Base-by-base conservation (phyloP, 139 green algal genomes). In the Chlamydomonas incerta region DNA sequence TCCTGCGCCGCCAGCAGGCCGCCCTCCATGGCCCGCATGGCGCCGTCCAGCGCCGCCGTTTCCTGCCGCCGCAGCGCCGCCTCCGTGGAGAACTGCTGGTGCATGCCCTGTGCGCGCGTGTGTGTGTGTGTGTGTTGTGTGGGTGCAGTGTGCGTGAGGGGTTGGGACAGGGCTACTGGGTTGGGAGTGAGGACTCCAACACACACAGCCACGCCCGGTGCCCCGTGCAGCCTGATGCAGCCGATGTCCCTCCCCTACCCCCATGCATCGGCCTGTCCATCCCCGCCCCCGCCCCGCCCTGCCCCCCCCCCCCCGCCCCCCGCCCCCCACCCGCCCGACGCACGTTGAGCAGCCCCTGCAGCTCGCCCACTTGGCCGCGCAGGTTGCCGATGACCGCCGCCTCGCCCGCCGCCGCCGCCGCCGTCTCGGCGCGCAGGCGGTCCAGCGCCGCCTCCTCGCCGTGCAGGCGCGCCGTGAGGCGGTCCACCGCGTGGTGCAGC, bases 1-100 rank as follows among this genome's bases (percentile, higher is more conserved):
- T 91, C 87, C 76, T 91, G 77, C 63, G 80, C 88, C 26, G 67
- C 37, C 58, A 92, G 23, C 46, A 88, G 72, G 69, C 87, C 85
- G 5, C 68, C 62, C 74, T 90, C 81, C 81, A 85, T 87, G 35
- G 74, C 84, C 47, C 74, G 80, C 74, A 92, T 71, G 85, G 85
- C 90, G 74, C 29, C 55, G 52, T 92, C 88, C 35, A 87, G 70
- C 11, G 88, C 83, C 83, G 80, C 76, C 17, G 58, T 74, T 55
- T 85, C 65, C 20, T 73, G 60, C 3, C n/a, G 41, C 50, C 79
- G 58, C 70, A 87, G 65, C 6, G 85, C 85, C 71, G 82, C 71
- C 62, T 89, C 85, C 15, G 85, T 33, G 28, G 66, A 17, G 60
- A 89, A 50, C 85, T 89, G 85, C 60, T 89, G 77, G 20, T 3